A percentile compares a stretch with the other conserved stretches of the same genome.
These are phyloP conservation scores for Ganoderma lingzhi DNA, from an alignment of 1,284 basidiomycete species.

Conservation along the genomic window DNA sequence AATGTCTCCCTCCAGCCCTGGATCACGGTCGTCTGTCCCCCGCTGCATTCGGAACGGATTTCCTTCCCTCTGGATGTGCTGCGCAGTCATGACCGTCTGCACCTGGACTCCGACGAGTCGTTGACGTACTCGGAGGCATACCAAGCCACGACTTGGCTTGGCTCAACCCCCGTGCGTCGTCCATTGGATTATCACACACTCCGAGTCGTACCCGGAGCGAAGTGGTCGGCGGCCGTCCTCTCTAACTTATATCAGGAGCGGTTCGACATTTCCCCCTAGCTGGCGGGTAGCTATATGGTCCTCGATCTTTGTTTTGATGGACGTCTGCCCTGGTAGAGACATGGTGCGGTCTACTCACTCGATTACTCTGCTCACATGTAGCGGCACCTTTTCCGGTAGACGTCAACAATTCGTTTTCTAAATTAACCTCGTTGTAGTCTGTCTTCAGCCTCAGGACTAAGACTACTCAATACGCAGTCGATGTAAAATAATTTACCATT, in stretches of 20 bases:
- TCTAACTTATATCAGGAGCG: neutral
- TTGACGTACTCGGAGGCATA: neutral
- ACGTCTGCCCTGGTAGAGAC: too few species aligned
- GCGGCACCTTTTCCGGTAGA: too few species aligned
- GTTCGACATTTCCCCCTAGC: too few species aligned
- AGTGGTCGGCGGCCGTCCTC: neutral
- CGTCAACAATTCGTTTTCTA: too few species aligned
- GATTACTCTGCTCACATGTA: too few species aligned
- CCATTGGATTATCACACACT: neutral
- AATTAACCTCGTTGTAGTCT: too few species aligned
- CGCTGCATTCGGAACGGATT: conserved; percentile 10
- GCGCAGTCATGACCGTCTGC: neutral
- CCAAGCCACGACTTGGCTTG: neutral
- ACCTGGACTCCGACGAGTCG: neutral
- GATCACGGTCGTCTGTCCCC: conserved; percentile 15
- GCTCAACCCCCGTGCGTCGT: neutral
- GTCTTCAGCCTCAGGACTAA: too few species aligned
- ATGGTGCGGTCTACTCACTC: too few species aligned
- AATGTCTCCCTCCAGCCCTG: conserved; percentile 16
- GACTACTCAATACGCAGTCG: too few species aligned
- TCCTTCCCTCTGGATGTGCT: conserved; percentile 5
- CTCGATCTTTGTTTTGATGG: too few species aligned
- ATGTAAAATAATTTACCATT: too few species aligned
- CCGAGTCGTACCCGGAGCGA: neutral
- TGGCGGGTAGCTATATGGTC: too few species aligned